Conservation (phyloP, 2,329 filamentous ascomycete species). For the Hymenoscyphus albidus region DNA sequence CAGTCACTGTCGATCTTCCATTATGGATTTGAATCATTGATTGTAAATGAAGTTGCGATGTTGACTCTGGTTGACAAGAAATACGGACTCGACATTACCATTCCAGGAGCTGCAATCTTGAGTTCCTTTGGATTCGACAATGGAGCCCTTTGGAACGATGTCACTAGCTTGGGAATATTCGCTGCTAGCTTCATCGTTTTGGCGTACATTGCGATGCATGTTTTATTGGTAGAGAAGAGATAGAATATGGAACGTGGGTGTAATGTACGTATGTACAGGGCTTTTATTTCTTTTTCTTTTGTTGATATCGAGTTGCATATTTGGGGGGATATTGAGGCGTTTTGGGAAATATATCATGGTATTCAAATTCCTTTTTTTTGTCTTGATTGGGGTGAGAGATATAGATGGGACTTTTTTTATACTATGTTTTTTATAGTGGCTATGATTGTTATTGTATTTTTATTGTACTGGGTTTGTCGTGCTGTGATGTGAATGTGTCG, state of each 20-base stretch:
- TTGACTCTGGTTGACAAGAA: slow-evolving; percentile 89
- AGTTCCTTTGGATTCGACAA: slow-evolving; percentile 95
- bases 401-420: background rate
- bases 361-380: background rate
- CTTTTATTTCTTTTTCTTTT: slow-evolving; percentile 4
- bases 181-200: slow-evolving; percentile 79
- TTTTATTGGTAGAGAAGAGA: slow-evolving; percentile 85
- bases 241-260: slow-evolving; percentile 38
- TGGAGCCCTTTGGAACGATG: slow-evolving; percentile 77
- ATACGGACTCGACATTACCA: slow-evolving; percentile 93
- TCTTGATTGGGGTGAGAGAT: background rate
- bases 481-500: background rate
- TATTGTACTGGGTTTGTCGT: background rate
- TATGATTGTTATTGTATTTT: background rate
- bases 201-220: slow-evolving; percentile 89
- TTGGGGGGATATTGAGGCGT: background rate
- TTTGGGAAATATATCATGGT: slow-evolving; percentile 4
- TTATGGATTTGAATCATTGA: slow-evolving; percentile 92
- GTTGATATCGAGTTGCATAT: slow-evolving; percentile 11
- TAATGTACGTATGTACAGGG: slow-evolving; percentile 1
- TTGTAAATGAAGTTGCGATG: slow-evolving; percentile 93
- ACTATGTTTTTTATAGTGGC: background rate
- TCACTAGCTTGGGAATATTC: slow-evolving; percentile 77
- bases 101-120: slow-evolving; percentile 89
- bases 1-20: slow-evolving; percentile 97